These are phyloP conservation scores for Solanum clarkiae DNA, from an alignment of 257 asterid genomes.

Conservation along the genomic window DNA sequence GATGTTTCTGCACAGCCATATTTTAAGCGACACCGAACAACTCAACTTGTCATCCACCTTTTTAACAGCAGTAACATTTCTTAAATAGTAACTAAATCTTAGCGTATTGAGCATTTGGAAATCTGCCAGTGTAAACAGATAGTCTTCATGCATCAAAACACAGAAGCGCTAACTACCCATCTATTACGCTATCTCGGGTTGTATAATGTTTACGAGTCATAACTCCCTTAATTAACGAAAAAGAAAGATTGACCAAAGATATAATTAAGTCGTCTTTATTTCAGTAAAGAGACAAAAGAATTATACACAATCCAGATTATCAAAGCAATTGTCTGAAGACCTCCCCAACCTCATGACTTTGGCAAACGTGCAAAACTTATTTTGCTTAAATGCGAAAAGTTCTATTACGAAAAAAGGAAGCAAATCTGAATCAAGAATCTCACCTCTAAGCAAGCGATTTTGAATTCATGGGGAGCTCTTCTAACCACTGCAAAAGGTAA, in stretches of 20 bases:
- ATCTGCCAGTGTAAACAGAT: not conserved
- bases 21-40: not conserved
- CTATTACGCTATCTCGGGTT: not conserved
- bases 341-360: not conserved
- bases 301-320: not conserved
- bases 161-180: not conserved
- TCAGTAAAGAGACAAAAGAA: not conserved
- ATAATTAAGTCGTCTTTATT: not conserved
- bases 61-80: not conserved
- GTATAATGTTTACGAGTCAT: not conserved
- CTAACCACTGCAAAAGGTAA: conserved; percentile 53
- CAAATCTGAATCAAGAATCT: conserved; percentile 2
- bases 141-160: not conserved
- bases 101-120: not conserved
- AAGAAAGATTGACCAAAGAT: not conserved
- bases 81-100: not conserved
- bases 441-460: conserved; percentile 76
- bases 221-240: not conserved
- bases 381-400: not conserved
- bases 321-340: not conserved
- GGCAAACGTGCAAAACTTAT: not conserved
- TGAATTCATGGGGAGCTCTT: conserved; percentile 87
- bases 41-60: not conserved
- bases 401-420: not conserved
- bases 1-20: not conserved